These are phyloP conservation scores for Fonsecaea pugnacius DNA, from an alignment of 2,329 filamentous ascomycete genomes.

Conservation along the genomic window DNA sequence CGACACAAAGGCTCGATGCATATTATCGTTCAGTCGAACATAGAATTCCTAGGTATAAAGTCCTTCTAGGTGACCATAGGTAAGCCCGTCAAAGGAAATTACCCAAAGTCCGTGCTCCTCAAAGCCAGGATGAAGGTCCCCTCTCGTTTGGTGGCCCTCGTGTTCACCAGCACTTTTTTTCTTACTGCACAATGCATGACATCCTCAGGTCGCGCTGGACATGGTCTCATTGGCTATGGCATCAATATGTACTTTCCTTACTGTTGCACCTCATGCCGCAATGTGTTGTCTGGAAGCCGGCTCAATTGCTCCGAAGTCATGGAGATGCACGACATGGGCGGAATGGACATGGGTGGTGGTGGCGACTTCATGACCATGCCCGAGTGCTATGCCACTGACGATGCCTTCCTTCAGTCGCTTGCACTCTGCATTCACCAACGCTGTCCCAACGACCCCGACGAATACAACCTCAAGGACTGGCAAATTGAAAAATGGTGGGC, in stretches of 20 bases:
- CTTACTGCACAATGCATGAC: background rate
- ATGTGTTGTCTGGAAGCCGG: slow-evolving; percentile 38
- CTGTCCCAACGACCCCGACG: slow-evolving; percentile 28
- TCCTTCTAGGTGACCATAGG: background rate
- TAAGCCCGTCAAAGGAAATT: background rate
- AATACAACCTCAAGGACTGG: slow-evolving; percentile 28
- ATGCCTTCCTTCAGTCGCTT: slow-evolving; percentile 39
- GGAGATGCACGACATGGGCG: slow-evolving; percentile 33
- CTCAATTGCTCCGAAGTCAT: slow-evolving; percentile 39
- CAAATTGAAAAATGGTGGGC: slow-evolving; percentile 15
- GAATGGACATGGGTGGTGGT: slow-evolving; percentile 34
- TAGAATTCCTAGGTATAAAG: background rate
- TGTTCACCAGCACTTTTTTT: background rate
- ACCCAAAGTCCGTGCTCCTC: background rate
- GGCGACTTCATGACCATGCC: slow-evolving; percentile 33
- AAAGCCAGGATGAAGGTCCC: background rate
- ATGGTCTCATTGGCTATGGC: slow-evolving; percentile 41
- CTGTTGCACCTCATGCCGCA: slow-evolving; percentile 40
- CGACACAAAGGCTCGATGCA: background rate
- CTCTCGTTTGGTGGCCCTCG: background rate
- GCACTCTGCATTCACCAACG: slow-evolving; percentile 40
- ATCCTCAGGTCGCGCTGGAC: slow-evolving; percentile 3
- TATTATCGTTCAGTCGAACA: background rate
- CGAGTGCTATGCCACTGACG: slow-evolving; percentile 41
- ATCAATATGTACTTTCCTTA: slow-evolving; percentile 39